Evolutionary conservation across 441 rosid species (phyloP), one percentile per base, ranked within the genome.

Genomic region (Breynia disticha): DNA sequence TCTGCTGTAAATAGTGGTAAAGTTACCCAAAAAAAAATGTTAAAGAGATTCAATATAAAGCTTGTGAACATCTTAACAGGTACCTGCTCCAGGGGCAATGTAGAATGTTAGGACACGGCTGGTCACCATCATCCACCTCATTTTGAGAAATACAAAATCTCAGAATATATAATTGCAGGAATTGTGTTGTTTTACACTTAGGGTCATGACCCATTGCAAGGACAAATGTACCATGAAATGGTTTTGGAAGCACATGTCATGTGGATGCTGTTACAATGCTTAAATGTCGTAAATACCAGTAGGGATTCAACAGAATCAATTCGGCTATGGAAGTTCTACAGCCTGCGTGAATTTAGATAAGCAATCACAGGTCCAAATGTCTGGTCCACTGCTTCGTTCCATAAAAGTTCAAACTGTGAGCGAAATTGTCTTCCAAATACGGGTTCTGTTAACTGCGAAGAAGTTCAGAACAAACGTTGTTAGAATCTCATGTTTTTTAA

Each of bases 371-470:
- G 88, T 54, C 76, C 80, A 59, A 91, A 80, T 51, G 82, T 71
- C 75, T 73, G 76, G 55, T 93, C 97, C 59, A 93, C 95, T 51
- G 90, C 75, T 77, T 73, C 78, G 86, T 89, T 89, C 96, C 99
- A 84, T 63, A 71, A 16, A 46, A 72, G 78, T 41, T 80, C 84
- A 46, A 77, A 47, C 64, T 82, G 80, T 2, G 74, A 59, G 16
- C 77, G 80, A 35, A 72, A 80, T 46, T 78, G 69, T 71, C 73
- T 80, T 60, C 90, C 84, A 1, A 80, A 68, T 43, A 87, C 75
- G 7, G 78, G 64, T 50, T 86, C 88, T 64, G 57, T 72, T 67
- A 72, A 60, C 96, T 78, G 81, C 10, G 3, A 70, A 63, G 51
- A 71, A 55, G 55, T 57, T 45, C 46, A 56, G 65, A 69, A 17